Conservation (phyloP, 164 flowering plant species). For the Malania oleifera region DNA sequence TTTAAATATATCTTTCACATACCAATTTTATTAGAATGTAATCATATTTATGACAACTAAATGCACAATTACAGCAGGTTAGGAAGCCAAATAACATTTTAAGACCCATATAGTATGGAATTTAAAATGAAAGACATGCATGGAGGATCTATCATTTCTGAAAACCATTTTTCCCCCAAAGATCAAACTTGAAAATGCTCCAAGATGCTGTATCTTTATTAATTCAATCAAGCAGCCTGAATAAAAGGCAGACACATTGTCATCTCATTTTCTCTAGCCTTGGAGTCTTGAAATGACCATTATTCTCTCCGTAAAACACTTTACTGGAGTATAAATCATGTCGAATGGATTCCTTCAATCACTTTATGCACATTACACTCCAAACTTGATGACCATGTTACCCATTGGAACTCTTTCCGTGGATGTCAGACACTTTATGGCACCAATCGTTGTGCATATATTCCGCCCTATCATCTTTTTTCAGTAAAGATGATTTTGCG, state of each 20-base stretch:
- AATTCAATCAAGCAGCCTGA: too few relatives aligned
- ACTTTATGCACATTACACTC: slow-evolving; percentile 28
- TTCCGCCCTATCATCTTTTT: slow-evolving; percentile 32
- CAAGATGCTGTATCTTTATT: too few relatives aligned
- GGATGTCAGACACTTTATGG: slow-evolving; percentile 24
- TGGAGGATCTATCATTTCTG: too few relatives aligned
- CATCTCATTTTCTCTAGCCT: slow-evolving; percentile 1
- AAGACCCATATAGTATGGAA: too few relatives aligned
- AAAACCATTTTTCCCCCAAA: too few relatives aligned
- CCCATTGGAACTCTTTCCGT: slow-evolving; percentile 17
- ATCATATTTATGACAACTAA: too few relatives aligned
- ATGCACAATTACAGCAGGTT: too few relatives aligned
- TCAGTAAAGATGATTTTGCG: slow-evolving; percentile 18
- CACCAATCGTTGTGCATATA: slow-evolving; percentile 40
- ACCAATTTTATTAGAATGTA: too few relatives aligned
- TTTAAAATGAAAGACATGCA: too few relatives aligned
- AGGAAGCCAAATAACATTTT: too few relatives aligned
- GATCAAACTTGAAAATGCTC: too few relatives aligned
- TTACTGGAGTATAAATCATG: slow-evolving; percentile 20
- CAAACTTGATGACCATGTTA: slow-evolving; percentile 16
- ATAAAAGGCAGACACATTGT: slow-evolving; percentile 9
- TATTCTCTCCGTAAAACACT: slow-evolving; percentile 13
- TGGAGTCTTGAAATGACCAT: slow-evolving; percentile 9
- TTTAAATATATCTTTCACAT: too few relatives aligned
- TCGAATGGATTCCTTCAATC: slow-evolving; percentile 26